Evolutionary conservation across 176 grass and related monocot species (phyloP).

Genomic region (sorghum (Sorghum bicolor)): DNA sequence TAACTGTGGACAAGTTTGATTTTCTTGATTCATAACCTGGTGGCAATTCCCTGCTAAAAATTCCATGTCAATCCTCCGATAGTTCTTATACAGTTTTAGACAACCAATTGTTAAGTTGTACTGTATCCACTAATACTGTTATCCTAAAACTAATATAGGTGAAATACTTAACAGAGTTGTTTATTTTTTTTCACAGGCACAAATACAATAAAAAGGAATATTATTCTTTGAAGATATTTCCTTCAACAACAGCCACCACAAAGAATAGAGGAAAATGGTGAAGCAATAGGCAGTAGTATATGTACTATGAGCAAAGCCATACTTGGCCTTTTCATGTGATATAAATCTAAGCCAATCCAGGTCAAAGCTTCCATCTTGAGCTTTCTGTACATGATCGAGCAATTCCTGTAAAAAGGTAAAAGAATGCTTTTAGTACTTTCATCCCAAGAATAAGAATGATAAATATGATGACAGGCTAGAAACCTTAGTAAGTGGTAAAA

Average conservation of each 20-base stretch:
- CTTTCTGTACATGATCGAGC: conserved; percentile 35
- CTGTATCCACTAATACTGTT: background rate
- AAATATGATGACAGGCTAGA: conserved; percentile 10
- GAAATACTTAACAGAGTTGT: background rate
- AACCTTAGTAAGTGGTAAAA: conserved; percentile 4
- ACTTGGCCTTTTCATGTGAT: conserved; percentile 46
- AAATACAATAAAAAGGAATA: conserved; percentile 7
- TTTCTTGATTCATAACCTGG: conserved; percentile 11
- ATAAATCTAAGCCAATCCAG: conserved; percentile 53
- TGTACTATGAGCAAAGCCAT: conserved; percentile 29
- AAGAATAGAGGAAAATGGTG: conserved; percentile 2
- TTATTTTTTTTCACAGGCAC: no score
- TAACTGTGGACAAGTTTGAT: background rate
- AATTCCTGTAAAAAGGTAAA: conserved; percentile 42
- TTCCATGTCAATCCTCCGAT: background rate
- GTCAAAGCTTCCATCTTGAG: conserved; percentile 44
- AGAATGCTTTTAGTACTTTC: background rate
- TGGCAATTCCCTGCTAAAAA: conserved; percentile 19
- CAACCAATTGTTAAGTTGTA: conserved; percentile 12
- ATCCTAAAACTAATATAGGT: background rate
- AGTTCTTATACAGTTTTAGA: background rate
- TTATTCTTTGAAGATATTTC: background rate
- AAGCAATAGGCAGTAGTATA: background rate
- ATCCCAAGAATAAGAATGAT: background rate
- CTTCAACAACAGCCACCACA: background rate